Evolutionary conservation across 2,329 filamentous ascomycete species (phyloP), one percentile per base, ranked within the genome.

Genomic region (Chaetothyriales sp.): DNA sequence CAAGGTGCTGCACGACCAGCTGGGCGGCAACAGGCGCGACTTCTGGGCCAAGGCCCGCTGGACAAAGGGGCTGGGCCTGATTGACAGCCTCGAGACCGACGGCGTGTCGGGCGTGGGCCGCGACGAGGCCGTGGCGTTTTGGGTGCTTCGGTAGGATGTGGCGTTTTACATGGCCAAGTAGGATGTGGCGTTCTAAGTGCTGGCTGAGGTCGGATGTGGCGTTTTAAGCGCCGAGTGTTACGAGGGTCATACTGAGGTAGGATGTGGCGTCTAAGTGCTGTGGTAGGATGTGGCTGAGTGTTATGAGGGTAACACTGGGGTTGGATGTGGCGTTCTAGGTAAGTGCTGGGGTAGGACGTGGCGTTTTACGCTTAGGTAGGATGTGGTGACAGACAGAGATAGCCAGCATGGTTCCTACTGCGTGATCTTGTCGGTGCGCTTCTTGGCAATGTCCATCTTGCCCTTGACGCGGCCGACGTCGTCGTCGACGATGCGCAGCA

Each of bases 21-120:
- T 95, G 2, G 81, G 82, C 40, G 89, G 87, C 0, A 84, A 94
- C 61, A 73, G 88, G 50, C 77, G 77, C 56, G 87, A 94, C 62
- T 81, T 95, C 70, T 95, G 89, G 89, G 85, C 80, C 71, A 73
- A 77, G 59, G 70, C 95, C 20, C 76, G 83, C 59, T 77, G 73
- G 53, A 78, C 75, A 44, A 79, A 73, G 59, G 33, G 33, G 2
- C 69, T 95, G 51, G 86, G 89, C 0, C 70, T 95, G 63, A 82
- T 97, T 60, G 33, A 40, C 33, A 40, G 33, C 33, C 33, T 15
- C 9, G 33, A 40, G 33, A 40, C 33, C 15, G 10, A 40, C 13
- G 33, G 33, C 13, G 33, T 40, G 33, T 40, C 33, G 33, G 15
- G 10, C 10, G 33, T 40, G 33, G 13, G 33, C 33, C 33, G 33